Evolutionary conservation across 1,284 basidiomycete species (phyloP).

Genomic region (Singerocomus inundabilis): DNA sequence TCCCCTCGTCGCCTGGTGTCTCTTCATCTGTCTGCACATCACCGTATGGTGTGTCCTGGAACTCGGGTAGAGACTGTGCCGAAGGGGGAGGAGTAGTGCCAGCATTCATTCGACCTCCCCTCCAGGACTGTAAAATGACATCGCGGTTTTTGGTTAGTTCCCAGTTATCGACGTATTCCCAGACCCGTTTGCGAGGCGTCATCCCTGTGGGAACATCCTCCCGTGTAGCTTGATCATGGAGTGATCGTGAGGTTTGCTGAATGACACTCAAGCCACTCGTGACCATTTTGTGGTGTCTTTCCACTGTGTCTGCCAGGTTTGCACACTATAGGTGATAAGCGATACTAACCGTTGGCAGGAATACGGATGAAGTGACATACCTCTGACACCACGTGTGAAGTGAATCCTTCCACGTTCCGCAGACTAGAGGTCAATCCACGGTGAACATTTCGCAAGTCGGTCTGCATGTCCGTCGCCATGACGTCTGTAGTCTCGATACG

Average conservation of each 20-base stretch:
- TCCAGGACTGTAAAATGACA: slow-evolving; percentile 52
- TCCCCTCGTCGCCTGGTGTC: slow-evolving; percentile 5
- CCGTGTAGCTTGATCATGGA: slow-evolving; percentile 58
- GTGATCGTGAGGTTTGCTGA: slow-evolving; percentile 46
- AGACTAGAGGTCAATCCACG: slow-evolving; percentile 50
- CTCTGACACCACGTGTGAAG: slow-evolving; percentile 45
- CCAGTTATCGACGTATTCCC: slow-evolving; percentile 69
- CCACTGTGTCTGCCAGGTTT: slow-evolving; percentile 38
- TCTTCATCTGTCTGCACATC: slow-evolving; percentile 21
- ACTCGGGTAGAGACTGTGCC: slow-evolving; percentile 33
- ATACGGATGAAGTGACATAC: slow-evolving; percentile 37
- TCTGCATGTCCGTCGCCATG: slow-evolving; percentile 49
- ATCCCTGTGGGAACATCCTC: slow-evolving; percentile 64
- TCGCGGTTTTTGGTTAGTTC: slow-evolving; percentile 62
- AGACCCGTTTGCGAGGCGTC: slow-evolving; percentile 70
- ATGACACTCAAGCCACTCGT: slow-evolving; percentile 46
- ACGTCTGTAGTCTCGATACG: slow-evolving; percentile 57
- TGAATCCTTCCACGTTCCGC: slow-evolving; percentile 47
- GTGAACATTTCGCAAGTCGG: slow-evolving; percentile 50
- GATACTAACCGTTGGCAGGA: neutral
- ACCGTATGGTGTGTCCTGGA: slow-evolving; percentile 11
- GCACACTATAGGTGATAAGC: slow-evolving; percentile 35
- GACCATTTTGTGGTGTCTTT: slow-evolving; percentile 42
- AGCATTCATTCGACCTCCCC: slow-evolving; percentile 31
- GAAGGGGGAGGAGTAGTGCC: slow-evolving; percentile 24